phyloP scores from a whole-genome alignment of 192 early-diverging fungal species.

The Gamsiella multidivaricata region DNA sequence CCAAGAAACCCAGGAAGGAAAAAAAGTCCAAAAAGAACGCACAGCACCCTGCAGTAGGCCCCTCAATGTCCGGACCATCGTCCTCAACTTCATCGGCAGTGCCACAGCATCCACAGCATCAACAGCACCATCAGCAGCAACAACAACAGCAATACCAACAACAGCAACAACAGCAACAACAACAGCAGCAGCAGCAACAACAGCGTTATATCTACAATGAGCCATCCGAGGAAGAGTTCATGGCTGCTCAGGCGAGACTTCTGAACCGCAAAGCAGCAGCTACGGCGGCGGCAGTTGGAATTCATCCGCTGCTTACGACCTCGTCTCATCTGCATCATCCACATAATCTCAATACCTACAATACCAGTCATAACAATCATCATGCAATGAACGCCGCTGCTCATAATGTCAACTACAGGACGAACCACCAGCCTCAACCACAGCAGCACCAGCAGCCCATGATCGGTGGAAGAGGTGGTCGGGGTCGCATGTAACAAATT shows the following conservation, averaged over 20 bases:
- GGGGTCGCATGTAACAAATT: constrained; percentile 24
- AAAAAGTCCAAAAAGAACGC: constrained; percentile 27
- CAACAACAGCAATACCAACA: constrained; percentile 18
- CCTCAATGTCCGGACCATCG: neutral
- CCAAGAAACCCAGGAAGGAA: constrained; percentile 29
- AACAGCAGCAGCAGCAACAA: constrained; percentile 32
- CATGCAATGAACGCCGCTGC: constrained; percentile 3
- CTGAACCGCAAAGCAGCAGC: constrained; percentile 28
- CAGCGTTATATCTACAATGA: constrained; percentile 21
- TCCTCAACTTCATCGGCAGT: constrained; percentile 6
- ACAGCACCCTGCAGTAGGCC: neutral
- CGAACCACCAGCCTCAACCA: constrained; percentile 18
- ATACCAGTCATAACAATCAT: constrained; percentile 3
- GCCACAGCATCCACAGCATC: constrained; percentile 15
- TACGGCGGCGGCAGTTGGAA: constrained; percentile 18
- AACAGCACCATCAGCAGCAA: constrained; percentile 15
- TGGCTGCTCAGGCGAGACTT: constrained; percentile 29
- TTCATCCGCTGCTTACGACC: constrained; percentile 36
- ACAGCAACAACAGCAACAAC: constrained; percentile 20
- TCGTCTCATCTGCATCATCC: constrained; percentile 22
- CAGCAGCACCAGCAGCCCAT: constrained; percentile 22
- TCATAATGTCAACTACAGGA: constrained; percentile 9
- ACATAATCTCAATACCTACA: constrained; percentile 17
- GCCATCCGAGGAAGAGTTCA: constrained; percentile 41
- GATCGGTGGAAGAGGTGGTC: constrained; percentile 11